phyloP scores from a whole-genome alignment of 768 basidiomycete species.

The Dioszegia hungarica region DNA sequence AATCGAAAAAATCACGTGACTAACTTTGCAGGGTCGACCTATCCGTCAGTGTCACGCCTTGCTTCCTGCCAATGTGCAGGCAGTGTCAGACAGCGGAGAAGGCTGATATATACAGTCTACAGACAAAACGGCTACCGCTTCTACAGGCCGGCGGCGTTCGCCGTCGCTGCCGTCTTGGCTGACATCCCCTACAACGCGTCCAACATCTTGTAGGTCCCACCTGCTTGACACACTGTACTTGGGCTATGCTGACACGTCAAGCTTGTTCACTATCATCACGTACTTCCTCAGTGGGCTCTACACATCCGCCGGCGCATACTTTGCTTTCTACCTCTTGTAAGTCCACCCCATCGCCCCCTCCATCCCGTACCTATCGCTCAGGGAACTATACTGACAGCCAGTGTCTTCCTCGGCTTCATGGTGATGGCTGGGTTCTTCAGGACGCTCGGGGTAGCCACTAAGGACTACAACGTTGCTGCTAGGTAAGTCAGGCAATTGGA shows the following conservation, averaged over 20 bases:
- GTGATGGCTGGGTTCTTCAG: constrained; percentile 82
- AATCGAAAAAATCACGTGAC: too few species aligned
- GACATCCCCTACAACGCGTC: constrained; percentile 49
- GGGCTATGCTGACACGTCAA: too few species aligned
- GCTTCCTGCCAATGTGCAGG: too few species aligned
- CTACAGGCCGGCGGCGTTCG: constrained; percentile 52
- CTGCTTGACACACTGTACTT: too few species aligned
- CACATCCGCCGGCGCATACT: constrained; percentile 45
- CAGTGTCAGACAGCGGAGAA: too few species aligned
- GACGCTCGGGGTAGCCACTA: constrained; percentile 52
- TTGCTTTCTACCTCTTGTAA: constrained; percentile 54
- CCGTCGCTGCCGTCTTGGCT: constrained; percentile 37
- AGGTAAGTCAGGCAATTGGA: constrained; percentile 22
- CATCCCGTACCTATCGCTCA: too few species aligned
- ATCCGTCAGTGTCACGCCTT: too few species aligned
- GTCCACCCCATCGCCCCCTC: neutral
- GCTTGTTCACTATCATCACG: constrained; percentile 46
- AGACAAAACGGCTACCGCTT: constrained; percentile 52
- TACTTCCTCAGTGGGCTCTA: constrained; percentile 51
- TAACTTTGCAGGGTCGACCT: constrained; percentile 56
- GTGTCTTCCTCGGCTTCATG: constrained; percentile 46
- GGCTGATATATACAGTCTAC: too few species aligned
- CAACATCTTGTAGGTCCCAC: too few species aligned
- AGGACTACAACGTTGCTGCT: constrained; percentile 56
- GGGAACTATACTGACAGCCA: too few species aligned